Evolutionary conservation across 306 rosid genomes (phyloP).

Genomic region (Senna tora): DNA sequence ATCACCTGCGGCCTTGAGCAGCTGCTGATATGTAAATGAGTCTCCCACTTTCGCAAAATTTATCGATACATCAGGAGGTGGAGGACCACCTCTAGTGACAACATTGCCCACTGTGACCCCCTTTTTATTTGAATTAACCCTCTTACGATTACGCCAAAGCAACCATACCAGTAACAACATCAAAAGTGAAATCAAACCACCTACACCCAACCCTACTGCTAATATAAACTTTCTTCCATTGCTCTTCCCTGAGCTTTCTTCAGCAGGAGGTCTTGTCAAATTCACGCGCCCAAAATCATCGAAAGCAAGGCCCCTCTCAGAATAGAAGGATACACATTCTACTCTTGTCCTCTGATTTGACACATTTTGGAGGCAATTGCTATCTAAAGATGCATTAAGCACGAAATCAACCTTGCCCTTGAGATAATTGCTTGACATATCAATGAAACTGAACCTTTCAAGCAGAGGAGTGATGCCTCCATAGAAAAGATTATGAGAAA

Average conservation of each 20-base stretch:
- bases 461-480: constrained; percentile 62
- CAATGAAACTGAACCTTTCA: constrained; percentile 57
- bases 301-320: constrained; percentile 60
- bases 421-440: constrained; percentile 76
- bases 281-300: constrained; percentile 68
- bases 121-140: constrained; percentile 50
- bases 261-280: constrained; percentile 42
- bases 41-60: constrained; percentile 72
- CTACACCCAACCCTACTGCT: constrained; percentile 78
- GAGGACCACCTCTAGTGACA: constrained; percentile 49
- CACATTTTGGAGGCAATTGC: constrained; percentile 72
- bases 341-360: constrained; percentile 55
- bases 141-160: constrained; percentile 47
- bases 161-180: constrained; percentile 42
- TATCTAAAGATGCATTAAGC: constrained; percentile 51
- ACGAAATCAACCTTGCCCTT: constrained; percentile 63
- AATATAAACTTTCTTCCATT: constrained; percentile 60
- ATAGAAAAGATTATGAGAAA: constrained; percentile 73
- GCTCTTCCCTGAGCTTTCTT: constrained; percentile 51
- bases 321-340: constrained; percentile 74
- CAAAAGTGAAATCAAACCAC: constrained; percentile 58
- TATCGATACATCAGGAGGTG: constrained; percentile 51
- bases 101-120: constrained; percentile 65
- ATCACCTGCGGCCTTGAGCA: constrained; percentile 77
- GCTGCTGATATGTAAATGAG: constrained; percentile 68